phyloP scores from a whole-genome alignment of 768 basidiomycete genomes.

The Termitomyces sp. region DNA sequence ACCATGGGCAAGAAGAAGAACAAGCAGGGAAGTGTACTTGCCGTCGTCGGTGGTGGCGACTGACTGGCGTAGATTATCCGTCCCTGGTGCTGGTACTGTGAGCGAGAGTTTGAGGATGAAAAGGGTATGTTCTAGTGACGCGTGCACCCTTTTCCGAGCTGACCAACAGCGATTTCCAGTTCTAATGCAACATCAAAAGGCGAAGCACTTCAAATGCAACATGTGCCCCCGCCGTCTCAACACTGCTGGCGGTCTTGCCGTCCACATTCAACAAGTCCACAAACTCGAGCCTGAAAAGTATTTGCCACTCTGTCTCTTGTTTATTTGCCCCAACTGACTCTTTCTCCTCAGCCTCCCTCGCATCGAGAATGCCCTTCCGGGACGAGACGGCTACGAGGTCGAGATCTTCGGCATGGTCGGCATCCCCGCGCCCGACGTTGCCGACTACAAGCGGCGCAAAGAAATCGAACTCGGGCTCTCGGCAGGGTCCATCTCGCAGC shows the following conservation, averaged over 20 bases:
- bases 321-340: neutral
- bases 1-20: conserved; percentile 60
- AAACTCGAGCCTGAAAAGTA: conserved; percentile 96
- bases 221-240: conserved; percentile 95
- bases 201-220: conserved; percentile 98
- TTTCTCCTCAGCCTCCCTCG: conserved; percentile 56
- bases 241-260: conserved; percentile 95
- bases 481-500: conserved; percentile 78
- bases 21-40: conserved; percentile 37
- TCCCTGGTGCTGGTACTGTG: conserved; percentile 99
- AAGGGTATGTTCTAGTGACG: conserved; percentile 61
- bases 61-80: conserved; percentile 58
- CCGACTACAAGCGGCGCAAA: conserved; percentile 94
- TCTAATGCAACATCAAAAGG: conserved; percentile 98
- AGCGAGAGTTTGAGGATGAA: conserved; percentile 99
- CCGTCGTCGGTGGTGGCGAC: neutral
- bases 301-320: conserved; percentile 6
- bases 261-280: conserved; percentile 98
- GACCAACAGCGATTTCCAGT: conserved; percentile 42
- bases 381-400: conserved; percentile 95
- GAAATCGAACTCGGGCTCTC: conserved; percentile 89
- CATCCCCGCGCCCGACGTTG: conserved; percentile 89
- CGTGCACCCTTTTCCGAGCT: neutral
- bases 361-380: conserved; percentile 94
- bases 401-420: conserved; percentile 99